Percentiles rank a stretch among this genome's conserved stretches.
phyloP scores from a whole-genome alignment of 192 early-diverging fungal species.

The Lobulomyces angularis region DNA sequence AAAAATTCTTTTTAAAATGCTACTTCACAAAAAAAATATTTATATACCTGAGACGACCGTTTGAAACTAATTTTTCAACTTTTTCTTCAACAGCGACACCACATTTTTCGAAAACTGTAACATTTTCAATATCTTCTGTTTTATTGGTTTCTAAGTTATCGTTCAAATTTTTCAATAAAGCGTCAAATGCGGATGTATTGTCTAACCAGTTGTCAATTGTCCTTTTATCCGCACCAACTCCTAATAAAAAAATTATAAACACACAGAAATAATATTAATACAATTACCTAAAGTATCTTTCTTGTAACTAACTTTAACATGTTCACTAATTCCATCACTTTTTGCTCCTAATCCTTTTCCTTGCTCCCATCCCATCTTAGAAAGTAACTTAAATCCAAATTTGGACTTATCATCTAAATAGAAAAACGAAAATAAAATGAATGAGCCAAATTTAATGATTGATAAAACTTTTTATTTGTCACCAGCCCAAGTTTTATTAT shows the following conservation, averaged over 20 bases:
- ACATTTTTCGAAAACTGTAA: too few species aligned
- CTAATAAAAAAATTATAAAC: constrained; percentile 7
- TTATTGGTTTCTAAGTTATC: constrained; percentile 29
- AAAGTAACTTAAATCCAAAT: constrained; percentile 81
- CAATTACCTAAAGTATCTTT: constrained; percentile 62
- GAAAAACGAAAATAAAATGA: background rate
- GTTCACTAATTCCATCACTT: constrained; percentile 68
- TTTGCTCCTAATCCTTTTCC: constrained; percentile 86
- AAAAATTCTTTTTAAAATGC: too few species aligned
- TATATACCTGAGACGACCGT: constrained; percentile 7
- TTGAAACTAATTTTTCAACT: constrained; percentile 3
- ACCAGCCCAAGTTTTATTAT: constrained; percentile 75
- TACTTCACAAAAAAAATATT: too few species aligned
- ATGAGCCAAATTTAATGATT: background rate
- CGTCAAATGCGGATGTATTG: constrained; percentile 74
- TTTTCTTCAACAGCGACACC: constrained; percentile 8
- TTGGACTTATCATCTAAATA: constrained; percentile 52
- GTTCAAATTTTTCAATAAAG: constrained; percentile 70
- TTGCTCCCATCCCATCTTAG: constrained; percentile 92
- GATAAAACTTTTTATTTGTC: background rate
- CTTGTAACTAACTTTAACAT: constrained; percentile 81
- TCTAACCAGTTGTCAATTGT: constrained; percentile 89
- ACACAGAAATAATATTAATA: background rate
- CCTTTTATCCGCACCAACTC: constrained; percentile 73
- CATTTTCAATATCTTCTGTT: too few species aligned